Conservation (phyloP, 768 basidiomycete genomes). For the Tylopilus felleus region DNA sequence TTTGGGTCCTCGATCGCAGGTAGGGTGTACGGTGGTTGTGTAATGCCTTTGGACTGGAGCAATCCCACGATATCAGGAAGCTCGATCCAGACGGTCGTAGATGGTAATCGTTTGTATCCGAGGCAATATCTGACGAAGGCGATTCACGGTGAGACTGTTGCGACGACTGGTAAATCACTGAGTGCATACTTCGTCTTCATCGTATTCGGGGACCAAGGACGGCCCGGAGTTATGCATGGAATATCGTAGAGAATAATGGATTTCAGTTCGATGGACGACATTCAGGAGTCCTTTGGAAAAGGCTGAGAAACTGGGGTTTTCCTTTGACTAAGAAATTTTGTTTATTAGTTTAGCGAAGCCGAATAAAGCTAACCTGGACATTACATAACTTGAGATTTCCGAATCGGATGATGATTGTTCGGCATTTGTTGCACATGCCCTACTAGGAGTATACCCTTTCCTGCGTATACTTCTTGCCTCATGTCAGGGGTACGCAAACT, state of each 20-base stretch:
- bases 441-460: too few relatives aligned
- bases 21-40: slow-evolving; percentile 35
- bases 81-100: slow-evolving; percentile 21
- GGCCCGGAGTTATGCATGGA: slow-evolving; percentile 22
- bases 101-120: slow-evolving; percentile 11
- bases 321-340: too few relatives aligned
- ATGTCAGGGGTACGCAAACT: too few relatives aligned
- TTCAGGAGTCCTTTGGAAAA: not conserved
- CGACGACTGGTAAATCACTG: too few relatives aligned
- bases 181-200: slow-evolving; percentile 11
- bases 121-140: slow-evolving; percentile 12
- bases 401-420: too few relatives aligned
- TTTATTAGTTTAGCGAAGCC: too few relatives aligned
- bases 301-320: too few relatives aligned
- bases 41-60: slow-evolving; percentile 29
- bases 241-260: slow-evolving; percentile 38
- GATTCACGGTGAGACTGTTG: not conserved
- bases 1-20: slow-evolving; percentile 49
- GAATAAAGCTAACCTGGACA: too few relatives aligned
- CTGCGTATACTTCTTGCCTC: too few relatives aligned
- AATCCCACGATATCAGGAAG: slow-evolving; percentile 43
- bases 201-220: slow-evolving; percentile 37
- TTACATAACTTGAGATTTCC: too few relatives aligned
- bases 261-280: slow-evolving; percentile 11
- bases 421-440: too few relatives aligned